phyloP scores from a whole-genome alignment of 345 rosid genomes.

The Abelmoschus esculentus region DNA sequence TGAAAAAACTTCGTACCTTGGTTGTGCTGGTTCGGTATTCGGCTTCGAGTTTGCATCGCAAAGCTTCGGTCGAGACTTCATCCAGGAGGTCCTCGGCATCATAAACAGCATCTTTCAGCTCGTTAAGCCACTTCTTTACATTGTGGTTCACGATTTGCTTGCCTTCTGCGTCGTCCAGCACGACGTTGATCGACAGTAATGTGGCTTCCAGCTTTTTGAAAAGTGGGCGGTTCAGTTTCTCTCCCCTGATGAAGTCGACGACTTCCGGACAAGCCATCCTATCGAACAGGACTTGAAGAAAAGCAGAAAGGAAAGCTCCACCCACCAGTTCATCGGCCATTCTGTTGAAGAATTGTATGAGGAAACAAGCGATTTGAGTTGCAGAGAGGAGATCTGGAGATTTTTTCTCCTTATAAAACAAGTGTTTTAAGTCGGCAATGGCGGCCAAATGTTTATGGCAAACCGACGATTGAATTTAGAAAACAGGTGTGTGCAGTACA shows the following conservation, averaged over 20 bases:
- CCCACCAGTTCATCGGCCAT: not conserved
- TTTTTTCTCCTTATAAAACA: too few relatives aligned
- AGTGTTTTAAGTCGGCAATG: not conserved
- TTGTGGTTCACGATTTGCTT: slow-evolving; percentile 13
- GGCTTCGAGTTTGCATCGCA: not conserved
- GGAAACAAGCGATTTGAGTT: not conserved
- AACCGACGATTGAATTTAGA: not conserved
- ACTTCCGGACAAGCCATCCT: slow-evolving; percentile 13
- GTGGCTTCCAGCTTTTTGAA: slow-evolving; percentile 8
- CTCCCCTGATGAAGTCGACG: not conserved
- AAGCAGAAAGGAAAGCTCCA: slow-evolving; percentile 13
- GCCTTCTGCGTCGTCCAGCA: slow-evolving; percentile 19
- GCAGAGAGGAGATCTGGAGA: not conserved
- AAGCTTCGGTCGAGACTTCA: not conserved
- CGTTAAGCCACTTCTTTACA: slow-evolving; percentile 15
- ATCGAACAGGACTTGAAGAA: slow-evolving; percentile 18
- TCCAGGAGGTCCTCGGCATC: not conserved
- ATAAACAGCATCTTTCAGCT: slow-evolving; percentile 13
- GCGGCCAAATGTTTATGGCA: not conserved
- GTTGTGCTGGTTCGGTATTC: not conserved
- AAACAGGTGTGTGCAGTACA: too few relatives aligned
- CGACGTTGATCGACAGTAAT: slow-evolving; percentile 3
- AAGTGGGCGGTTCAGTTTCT: not conserved
- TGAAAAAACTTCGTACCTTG: not conserved
- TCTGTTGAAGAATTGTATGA: not conserved